These are phyloP conservation scores for Eucalyptus urophylla DNA, from an alignment of 345 rosid genomes.

Conservation along the genomic window DNA sequence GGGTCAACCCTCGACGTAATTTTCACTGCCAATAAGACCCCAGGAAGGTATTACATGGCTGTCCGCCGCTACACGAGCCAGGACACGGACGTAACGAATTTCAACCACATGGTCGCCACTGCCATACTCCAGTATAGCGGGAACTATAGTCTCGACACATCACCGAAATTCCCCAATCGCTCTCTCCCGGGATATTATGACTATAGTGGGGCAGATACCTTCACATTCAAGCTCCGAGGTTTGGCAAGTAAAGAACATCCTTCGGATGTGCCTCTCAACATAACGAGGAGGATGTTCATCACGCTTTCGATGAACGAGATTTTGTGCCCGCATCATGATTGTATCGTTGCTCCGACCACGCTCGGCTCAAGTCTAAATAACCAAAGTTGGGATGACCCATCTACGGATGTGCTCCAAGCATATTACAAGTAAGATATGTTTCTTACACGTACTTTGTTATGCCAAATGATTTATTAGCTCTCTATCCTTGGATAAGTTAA, in stretches of 20 bases:
- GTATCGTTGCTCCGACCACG: not conserved
- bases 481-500: not conserved
- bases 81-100: not conserved
- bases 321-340: not conserved
- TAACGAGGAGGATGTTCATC: conserved; percentile 1
- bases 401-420: not conserved
- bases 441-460: not conserved
- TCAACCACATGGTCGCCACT: conserved; percentile 12
- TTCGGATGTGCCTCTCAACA: conserved; percentile 8
- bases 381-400: not conserved
- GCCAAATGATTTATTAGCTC: not conserved
- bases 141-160: not conserved
- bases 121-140: conserved; percentile 23
- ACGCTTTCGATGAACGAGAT: conserved; percentile 1
- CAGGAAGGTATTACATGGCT: conserved; percentile 15
- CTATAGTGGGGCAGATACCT: not conserved
- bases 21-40: conserved; percentile 3
- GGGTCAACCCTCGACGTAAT: conserved; percentile 23
- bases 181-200: not conserved
- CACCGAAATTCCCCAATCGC: not conserved
- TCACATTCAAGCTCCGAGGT: not conserved
- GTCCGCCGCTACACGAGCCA: not conserved
- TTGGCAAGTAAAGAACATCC: conserved; percentile 3
- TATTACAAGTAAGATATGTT: not conserved
- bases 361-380: not conserved